A percentile compares a stretch with the other conserved stretches of the same genome.
Conservation (phyloP, 768 basidiomycete species). For the Macrolepiota albuminosa region DNA sequence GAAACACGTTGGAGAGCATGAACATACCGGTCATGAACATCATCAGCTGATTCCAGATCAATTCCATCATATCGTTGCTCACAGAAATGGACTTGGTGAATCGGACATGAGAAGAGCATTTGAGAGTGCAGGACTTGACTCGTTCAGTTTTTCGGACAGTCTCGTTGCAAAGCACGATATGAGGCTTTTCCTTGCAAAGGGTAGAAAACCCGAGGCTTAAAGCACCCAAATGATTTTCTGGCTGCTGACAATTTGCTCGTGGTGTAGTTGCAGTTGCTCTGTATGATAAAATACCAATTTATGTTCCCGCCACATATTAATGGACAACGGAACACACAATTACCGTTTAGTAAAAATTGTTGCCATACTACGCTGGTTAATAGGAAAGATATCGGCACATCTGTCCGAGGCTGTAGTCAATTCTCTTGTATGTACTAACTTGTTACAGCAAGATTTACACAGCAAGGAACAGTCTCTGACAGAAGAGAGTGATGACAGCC, state of each 20-base stretch:
- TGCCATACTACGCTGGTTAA: too few species aligned
- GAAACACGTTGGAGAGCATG: conserved; percentile 9
- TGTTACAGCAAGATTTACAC: too few species aligned
- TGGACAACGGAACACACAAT: too few species aligned
- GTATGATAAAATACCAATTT: too few species aligned
- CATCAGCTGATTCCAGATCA: conserved; percentile 24
- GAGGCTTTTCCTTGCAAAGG: conserved; percentile 55
- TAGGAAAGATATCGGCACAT: too few species aligned
- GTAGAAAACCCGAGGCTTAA: conserved; percentile 26
- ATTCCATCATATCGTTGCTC: conserved; percentile 45
- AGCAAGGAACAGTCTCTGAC: too few species aligned
- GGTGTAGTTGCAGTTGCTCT: too few species aligned
- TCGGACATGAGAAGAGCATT: conserved; percentile 45
- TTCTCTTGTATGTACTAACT: too few species aligned
- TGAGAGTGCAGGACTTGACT: conserved; percentile 45
- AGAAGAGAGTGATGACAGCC: too few species aligned
- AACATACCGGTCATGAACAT: conserved; percentile 9
- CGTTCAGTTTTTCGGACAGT: conserved; percentile 32
- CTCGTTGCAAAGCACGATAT: conserved; percentile 27
- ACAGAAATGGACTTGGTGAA: conserved; percentile 49
- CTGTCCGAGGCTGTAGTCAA: too few species aligned
- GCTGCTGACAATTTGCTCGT: not conserved
- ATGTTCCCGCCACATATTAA: too few species aligned
- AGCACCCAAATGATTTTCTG: not conserved
- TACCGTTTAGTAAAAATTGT: too few species aligned